Base-by-base conservation (phyloP, 2,329 filamentous ascomycete genomes). In the Nannizziopsis arthrosporioides region DNA sequence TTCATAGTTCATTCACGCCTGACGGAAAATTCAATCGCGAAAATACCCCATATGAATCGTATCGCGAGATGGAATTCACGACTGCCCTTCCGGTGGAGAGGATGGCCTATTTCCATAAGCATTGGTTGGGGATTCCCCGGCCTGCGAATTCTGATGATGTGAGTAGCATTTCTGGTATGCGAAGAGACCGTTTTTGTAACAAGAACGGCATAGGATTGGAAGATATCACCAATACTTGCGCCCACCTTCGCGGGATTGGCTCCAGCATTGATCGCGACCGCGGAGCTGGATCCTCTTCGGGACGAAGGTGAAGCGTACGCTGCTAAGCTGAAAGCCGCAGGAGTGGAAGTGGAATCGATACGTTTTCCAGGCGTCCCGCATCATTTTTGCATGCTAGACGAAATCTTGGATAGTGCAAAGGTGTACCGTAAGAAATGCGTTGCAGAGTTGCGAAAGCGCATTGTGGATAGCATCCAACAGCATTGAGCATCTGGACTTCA, bases 261-360 rank as follows among this genome's bases (percentile, higher is more conserved):
- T 9, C 64, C 66, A 3, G 66, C 67, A 2, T 51, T 68, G 41
- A 57, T 68, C 14, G 59, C 61, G 44, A 68, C 63, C 1, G 66
- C 66, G 8, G 66, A 68, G 53, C 60, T 69, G 56, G 66, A 69
- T 53, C 61, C 64, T 42, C 56, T 68, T n/a, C 62, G 66, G 12
- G 65, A 68, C 38, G 66, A 69, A 55, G 67, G 62, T 12, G 66
- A 66, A 50, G 59, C 56, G 8, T 69, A 68, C 54, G 65, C 59
- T 3, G 60, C 51, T 12, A 68, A 65, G 48, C 51, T 69, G 50
- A 57, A 59, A 48, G 60, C 56, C 40, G 64, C 64, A 7, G 65
- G 63, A 2, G 61, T 58, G 44, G 51, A 56, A 44, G 64, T 63
- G 31, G 59, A 64, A 30, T 14, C 62, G 38, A 57, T 59, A 38